phyloP scores from a whole-genome alignment of 2,329 filamentous ascomycete species.

The Hirsutella minnesotensis region DNA sequence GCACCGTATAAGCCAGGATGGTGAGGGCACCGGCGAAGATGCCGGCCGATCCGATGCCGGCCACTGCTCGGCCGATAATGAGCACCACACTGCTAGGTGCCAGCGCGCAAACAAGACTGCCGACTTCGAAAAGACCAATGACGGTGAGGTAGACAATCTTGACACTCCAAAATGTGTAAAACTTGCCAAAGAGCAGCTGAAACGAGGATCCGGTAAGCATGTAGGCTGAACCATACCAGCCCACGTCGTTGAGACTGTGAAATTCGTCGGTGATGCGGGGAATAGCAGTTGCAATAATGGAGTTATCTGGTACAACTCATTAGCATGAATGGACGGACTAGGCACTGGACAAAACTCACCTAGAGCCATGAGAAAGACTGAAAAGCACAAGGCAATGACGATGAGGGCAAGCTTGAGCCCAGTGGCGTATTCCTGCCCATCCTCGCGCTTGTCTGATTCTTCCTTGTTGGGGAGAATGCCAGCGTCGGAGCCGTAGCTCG shows the following conservation, averaged over 20 bases:
- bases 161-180: constrained; percentile 38
- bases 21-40: constrained; percentile 39
- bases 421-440: constrained; percentile 22
- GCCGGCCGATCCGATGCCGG: constrained; percentile 36
- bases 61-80: constrained; percentile 39
- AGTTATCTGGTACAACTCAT: background rate
- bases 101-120: constrained; percentile 29
- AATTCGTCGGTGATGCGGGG: constrained; percentile 26
- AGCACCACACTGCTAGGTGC: constrained; percentile 34
- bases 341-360: constrained; percentile 40
- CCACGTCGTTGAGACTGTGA: constrained; percentile 3
- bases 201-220: constrained; percentile 36
- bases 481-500: constrained; percentile 6
- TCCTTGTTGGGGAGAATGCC: constrained; percentile 5
- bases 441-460: constrained; percentile 1
- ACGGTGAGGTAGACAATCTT: constrained; percentile 31
- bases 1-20: constrained; percentile 34
- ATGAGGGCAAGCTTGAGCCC: constrained; percentile 28
- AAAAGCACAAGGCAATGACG: constrained; percentile 30
- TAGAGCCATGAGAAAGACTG: constrained; percentile 36
- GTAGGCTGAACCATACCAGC: constrained; percentile 40
- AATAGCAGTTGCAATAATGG: constrained; percentile 31
- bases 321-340: constrained; percentile 37
- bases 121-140: constrained; percentile 30
- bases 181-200: constrained; percentile 36